phyloP scores from a whole-genome alignment of 306 rosid genomes.

The Ceratonia siliqua region DNA sequence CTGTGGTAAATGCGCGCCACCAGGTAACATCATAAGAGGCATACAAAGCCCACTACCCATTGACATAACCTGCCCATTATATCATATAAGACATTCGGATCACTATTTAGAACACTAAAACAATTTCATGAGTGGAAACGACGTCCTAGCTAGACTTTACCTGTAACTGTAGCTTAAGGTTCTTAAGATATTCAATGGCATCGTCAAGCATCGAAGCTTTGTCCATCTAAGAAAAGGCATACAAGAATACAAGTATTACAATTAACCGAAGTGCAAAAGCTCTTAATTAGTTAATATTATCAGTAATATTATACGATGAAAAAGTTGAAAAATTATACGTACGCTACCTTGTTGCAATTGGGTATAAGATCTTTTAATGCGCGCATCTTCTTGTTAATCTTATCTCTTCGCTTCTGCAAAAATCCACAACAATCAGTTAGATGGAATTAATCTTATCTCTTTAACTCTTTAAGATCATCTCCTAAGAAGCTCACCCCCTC shows the following conservation, averaged over 20 bases:
- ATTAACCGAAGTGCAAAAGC: background rate
- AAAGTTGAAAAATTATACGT: background rate
- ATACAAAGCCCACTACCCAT: slow-evolving; percentile 45
- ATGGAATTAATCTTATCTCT: background rate
- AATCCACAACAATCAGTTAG: background rate
- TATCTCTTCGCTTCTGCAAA: slow-evolving; percentile 56
- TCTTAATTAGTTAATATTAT: background rate
- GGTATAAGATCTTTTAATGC: slow-evolving; percentile 57
- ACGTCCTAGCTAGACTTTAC: slow-evolving; percentile 28
- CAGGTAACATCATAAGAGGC: slow-evolving; percentile 49
- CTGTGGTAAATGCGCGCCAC: slow-evolving; percentile 18
- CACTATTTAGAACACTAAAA: background rate
- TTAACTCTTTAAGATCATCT: background rate
- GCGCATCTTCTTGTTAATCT: slow-evolving; percentile 53
- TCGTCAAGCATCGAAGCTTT: slow-evolving; percentile 61
- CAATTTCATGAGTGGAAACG: background rate
- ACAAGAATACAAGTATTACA: background rate
- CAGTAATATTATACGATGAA: background rate
- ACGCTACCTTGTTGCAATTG: slow-evolving; percentile 56
- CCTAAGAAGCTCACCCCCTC: slow-evolving; percentile 44
- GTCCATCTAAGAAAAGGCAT: slow-evolving; percentile 39
- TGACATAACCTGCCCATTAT: slow-evolving; percentile 47
- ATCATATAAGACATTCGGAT: background rate
- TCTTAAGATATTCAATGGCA: slow-evolving; percentile 59
- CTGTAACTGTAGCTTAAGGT: slow-evolving; percentile 57